phyloP scores from a whole-genome alignment of 2,329 filamentous ascomycete species.

The Fonsecaea pedrosoi region DNA sequence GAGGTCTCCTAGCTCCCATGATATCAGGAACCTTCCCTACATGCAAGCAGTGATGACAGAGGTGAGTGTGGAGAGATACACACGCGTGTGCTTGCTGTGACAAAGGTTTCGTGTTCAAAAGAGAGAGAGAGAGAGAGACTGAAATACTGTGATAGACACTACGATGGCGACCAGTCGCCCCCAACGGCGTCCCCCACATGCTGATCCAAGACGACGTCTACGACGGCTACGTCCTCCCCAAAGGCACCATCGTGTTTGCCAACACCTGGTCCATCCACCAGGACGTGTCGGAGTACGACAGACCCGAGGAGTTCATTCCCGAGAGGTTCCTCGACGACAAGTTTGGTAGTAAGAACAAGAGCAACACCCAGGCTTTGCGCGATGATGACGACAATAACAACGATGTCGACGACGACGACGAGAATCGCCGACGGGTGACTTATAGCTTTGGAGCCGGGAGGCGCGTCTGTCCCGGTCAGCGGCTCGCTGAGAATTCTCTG shows the following conservation, averaged over 20 bases:
- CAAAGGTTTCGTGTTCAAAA: neutral
- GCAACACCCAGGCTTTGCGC: conserved; percentile 45
- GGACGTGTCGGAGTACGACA: conserved; percentile 50
- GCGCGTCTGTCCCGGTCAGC: conserved; percentile 45
- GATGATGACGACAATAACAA: conserved; percentile 33
- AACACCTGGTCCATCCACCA: conserved; percentile 55
- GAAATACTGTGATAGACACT: conserved; percentile 25
- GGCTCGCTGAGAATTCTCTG: conserved; percentile 46
- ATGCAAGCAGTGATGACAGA: conserved; percentile 44
- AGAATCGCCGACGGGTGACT: conserved; percentile 52
- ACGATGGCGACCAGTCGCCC: conserved; percentile 46
- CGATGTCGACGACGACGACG: conserved; percentile 44
- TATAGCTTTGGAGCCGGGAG: conserved; percentile 64
- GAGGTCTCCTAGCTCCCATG: conserved; percentile 42
- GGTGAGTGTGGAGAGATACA: conserved; percentile 25
- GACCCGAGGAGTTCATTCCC: conserved; percentile 51
- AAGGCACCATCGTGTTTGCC: conserved; percentile 54
- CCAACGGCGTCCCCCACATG: conserved; percentile 54
- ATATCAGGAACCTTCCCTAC: conserved; percentile 43
- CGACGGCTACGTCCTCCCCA: conserved; percentile 58
- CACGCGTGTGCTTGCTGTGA: neutral
- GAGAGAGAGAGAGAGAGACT: neutral
- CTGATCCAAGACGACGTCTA: conserved; percentile 53
- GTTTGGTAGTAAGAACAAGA: conserved; percentile 30
- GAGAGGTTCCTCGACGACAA: conserved; percentile 39